phyloP scores from a whole-genome alignment of 495 filamentous ascomycete genomes.

The Staphylotrichum tortipilum region DNA sequence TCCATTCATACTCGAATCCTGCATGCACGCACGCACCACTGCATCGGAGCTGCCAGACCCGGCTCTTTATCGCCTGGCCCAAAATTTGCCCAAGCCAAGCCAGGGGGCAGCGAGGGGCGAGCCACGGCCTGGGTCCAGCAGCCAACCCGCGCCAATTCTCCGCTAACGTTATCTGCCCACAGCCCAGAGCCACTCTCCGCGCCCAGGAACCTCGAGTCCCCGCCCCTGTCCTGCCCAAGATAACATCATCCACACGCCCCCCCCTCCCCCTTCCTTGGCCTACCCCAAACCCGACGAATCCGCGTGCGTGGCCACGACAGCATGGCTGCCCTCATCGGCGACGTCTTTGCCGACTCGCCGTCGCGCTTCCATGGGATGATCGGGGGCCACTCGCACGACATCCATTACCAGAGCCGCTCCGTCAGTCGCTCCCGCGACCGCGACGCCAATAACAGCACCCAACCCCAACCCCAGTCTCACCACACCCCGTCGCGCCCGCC shows the following conservation, averaged over 20 bases:
- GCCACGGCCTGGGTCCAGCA: too few relatives aligned
- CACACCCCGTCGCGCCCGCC: constrained; percentile 15
- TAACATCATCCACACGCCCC: constrained; percentile 12
- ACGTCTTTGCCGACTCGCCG: constrained; percentile 37
- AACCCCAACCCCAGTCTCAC: constrained; percentile 15
- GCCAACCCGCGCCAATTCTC: constrained; percentile 21
- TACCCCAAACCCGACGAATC: background rate
- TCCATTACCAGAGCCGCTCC: constrained; percentile 33
- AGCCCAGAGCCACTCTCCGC: constrained; percentile 16
- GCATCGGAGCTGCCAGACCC: too few relatives aligned
- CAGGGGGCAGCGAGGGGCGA: too few relatives aligned
- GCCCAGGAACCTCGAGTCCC: constrained; percentile 7
- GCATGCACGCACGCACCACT: too few relatives aligned
- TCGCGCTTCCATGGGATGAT: constrained; percentile 42
- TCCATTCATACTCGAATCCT: too few relatives aligned
- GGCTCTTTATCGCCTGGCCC: constrained; percentile 26
- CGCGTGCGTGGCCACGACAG: constrained; percentile 24
- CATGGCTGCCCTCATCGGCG: constrained; percentile 43
- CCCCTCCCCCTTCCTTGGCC: background rate
- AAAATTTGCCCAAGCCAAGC: constrained; percentile 8
- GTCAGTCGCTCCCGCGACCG: constrained; percentile 33
- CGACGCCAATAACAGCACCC: too few relatives aligned
- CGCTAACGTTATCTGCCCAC: constrained; percentile 24
- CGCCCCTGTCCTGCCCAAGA: constrained; percentile 14
- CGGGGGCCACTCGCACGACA: constrained; percentile 33